Percentiles rank a stretch among this genome's conserved stretches.
Evolutionary conservation across 2,329 filamentous ascomycete species (phyloP).

Genomic region (Aspergillus fijiensis): DNA sequence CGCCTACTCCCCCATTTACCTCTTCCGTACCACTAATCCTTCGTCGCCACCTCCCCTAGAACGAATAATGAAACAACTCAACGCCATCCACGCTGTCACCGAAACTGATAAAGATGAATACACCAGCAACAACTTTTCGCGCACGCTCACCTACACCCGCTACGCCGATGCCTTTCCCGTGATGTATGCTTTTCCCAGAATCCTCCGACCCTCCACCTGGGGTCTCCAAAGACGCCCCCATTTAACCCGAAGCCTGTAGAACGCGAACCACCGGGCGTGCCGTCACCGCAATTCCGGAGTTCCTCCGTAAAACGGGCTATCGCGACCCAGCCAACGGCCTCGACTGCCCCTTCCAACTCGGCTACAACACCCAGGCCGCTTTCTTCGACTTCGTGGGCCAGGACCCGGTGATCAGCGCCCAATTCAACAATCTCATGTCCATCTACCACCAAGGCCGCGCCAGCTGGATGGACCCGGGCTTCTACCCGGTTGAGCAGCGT

Average conservation of each 20-base stretch:
- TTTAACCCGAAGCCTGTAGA: slow-evolving; percentile 1
- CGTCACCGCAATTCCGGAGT: slow-evolving; percentile 21
- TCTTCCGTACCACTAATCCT: no score
- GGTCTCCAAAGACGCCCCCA: no score
- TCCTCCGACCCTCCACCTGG: no score
- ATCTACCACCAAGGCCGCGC: no score
- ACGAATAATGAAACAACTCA: slow-evolving; percentile 33
- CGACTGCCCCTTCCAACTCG: slow-evolving; percentile 24
- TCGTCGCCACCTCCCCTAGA: not conserved
- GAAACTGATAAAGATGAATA: slow-evolving; percentile 37
- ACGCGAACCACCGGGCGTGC: slow-evolving; percentile 20
- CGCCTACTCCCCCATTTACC: no score
- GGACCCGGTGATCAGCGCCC: no score
- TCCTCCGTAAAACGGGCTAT: slow-evolving; percentile 25
- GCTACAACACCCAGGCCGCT: no score
- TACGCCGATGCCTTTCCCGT: slow-evolving; percentile 27
- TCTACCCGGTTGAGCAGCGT: no score
- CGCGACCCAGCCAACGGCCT: slow-evolving; percentile 23
- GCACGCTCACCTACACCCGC: slow-evolving; percentile 24
- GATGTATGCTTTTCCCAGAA: slow-evolving; percentile 19
- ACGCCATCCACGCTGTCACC: slow-evolving; percentile 34
- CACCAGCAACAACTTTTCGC: slow-evolving; percentile 33
- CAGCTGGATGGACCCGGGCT: no score
- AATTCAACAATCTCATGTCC: no score
- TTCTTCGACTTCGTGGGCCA: no score